phyloP scores from a whole-genome alignment of 2,329 filamentous ascomycete species.

The Tolypocladium endophyticum region DNA sequence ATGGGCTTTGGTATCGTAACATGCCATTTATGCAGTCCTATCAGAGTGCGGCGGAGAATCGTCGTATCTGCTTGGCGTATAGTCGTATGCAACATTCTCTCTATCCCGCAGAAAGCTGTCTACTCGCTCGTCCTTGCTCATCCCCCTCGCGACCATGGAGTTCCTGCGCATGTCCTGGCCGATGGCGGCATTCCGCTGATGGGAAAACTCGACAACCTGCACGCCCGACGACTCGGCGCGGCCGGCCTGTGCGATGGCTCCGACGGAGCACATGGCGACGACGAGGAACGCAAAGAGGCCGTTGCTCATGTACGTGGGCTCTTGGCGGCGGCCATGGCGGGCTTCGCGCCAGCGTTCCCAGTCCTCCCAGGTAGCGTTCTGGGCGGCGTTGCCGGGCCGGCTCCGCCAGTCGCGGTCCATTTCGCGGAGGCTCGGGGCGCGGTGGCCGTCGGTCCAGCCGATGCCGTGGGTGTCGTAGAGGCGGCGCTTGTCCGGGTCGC shows the following conservation, averaged over 20 bases:
- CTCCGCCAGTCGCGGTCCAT: constrained; percentile 39
- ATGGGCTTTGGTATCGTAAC: background rate
- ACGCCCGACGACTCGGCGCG: constrained; percentile 53
- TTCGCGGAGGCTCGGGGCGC: constrained; percentile 37
- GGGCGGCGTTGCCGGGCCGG: constrained; percentile 35
- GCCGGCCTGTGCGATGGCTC: constrained; percentile 61
- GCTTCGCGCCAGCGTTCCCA: constrained; percentile 73
- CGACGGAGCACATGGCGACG: constrained; percentile 56
- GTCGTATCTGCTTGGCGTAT: constrained; percentile 19
- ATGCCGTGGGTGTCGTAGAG: constrained; percentile 75
- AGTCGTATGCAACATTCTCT: constrained; percentile 35
- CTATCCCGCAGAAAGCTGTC: constrained; percentile 67
- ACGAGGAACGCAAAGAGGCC: constrained; percentile 64
- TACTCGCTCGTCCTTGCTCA: constrained; percentile 56
- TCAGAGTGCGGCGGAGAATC: constrained; percentile 5
- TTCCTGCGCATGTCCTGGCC: constrained; percentile 46
- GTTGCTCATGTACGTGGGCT: constrained; percentile 63
- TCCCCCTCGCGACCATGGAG: constrained; percentile 38
- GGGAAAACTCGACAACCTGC: constrained; percentile 54
- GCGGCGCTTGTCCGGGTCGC: constrained; percentile 64
- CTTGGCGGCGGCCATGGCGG: constrained; percentile 32
- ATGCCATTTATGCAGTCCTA: background rate
- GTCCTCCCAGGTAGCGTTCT: constrained; percentile 95
- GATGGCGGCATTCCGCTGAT: constrained; percentile 55
- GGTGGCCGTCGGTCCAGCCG: constrained; percentile 59